A percentile compares a stretch with the other conserved stretches of the same genome.
Conservation (phyloP, 768 basidiomycete genomes). For the Kockovaella imperatae region DNA sequence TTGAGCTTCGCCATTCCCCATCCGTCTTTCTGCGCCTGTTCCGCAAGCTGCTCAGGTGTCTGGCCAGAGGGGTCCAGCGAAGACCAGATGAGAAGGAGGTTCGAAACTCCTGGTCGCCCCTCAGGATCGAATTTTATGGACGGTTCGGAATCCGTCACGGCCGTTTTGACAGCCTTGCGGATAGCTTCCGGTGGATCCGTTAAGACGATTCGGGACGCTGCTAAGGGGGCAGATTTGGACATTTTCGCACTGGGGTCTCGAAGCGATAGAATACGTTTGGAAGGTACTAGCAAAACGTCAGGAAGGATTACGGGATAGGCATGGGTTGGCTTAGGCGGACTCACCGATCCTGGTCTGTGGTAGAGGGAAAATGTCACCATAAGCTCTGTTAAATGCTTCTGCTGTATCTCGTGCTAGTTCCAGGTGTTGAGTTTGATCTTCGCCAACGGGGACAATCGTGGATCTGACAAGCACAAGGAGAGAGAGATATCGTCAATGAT, state of each 20-base stretch:
- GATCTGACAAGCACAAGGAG: constrained; percentile 50
- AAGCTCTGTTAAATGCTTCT: constrained; percentile 69
- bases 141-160: constrained; percentile 72
- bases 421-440: constrained; percentile 91
- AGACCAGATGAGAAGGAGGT: constrained; percentile 69
- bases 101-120: constrained; percentile 72
- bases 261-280: constrained; percentile 75
- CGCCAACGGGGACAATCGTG: constrained; percentile 90
- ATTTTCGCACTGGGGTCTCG: constrained; percentile 80
- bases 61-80: constrained; percentile 46
- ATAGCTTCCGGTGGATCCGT: constrained; percentile 65
- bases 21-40: constrained; percentile 23
- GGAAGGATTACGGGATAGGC: background rate
- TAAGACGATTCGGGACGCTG: constrained; percentile 73
- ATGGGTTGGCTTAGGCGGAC: constrained; percentile 33
- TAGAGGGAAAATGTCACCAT: constrained; percentile 59
- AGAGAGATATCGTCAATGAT: constrained; percentile 2
- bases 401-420: constrained; percentile 81
- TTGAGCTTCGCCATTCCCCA: constrained; percentile 66
- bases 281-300: constrained; percentile 55
- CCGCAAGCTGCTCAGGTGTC: constrained; percentile 47
- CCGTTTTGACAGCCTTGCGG: constrained; percentile 61
- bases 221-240: constrained; percentile 83
- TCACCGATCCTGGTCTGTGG: constrained; percentile 68
- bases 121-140: constrained; percentile 74